Conservation (phyloP, 305 asterid genomes). For the Fraxinus sp. region DNA sequence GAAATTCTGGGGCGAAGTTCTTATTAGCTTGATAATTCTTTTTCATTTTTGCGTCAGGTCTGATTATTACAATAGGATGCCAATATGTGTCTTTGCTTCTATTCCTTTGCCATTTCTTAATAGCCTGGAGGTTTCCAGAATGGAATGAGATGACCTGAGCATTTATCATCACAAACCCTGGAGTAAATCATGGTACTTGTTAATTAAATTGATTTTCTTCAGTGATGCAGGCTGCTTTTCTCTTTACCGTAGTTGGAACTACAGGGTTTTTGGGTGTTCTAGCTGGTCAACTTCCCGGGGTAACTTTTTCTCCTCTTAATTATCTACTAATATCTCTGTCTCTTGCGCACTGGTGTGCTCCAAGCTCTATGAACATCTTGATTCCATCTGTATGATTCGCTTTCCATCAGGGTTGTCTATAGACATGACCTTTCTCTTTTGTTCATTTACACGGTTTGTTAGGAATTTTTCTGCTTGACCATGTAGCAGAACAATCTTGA, state of each 20-base stretch:
- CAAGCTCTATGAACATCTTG: background rate
- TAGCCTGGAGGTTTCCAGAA: background rate
- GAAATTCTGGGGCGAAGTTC: background rate
- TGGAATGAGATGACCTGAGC: background rate
- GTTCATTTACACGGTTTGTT: background rate
- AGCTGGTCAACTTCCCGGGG: conserved; percentile 98
- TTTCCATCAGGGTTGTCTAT: background rate
- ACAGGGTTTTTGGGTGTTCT: conserved; percentile 79
- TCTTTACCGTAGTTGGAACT: conserved; percentile 86
- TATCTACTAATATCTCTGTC: background rate
- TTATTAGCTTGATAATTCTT: background rate
- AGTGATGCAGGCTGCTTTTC: conserved; percentile 97
- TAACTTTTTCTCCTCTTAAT: conserved; percentile 34
- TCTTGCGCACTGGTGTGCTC: background rate
- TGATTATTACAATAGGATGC: background rate
- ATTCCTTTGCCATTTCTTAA: background rate
- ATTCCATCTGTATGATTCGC: background rate
- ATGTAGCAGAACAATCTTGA: background rate
- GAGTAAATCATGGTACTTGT: conserved; percentile 13
- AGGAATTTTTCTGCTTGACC: background rate
- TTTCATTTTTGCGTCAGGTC: background rate
- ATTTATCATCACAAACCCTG: background rate
- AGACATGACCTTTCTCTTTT: background rate
- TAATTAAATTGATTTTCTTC: conserved; percentile 64
- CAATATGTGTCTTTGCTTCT: background rate